Conservation (phyloP, 768 basidiomycete species). For the Agrocybe pediades region DNA sequence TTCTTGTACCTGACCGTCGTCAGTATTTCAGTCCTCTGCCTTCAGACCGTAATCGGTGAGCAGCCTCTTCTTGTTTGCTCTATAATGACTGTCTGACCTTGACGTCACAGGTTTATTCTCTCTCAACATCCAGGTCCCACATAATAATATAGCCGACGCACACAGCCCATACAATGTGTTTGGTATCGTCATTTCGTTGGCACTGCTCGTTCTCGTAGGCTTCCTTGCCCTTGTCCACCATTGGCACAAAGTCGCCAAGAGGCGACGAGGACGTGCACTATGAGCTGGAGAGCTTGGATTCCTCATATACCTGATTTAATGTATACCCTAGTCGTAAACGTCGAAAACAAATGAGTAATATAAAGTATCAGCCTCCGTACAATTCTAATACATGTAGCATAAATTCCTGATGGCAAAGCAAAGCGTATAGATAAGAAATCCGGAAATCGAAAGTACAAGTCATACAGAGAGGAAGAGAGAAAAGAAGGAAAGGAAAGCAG, state of each 20-base stretch:
- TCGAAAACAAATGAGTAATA: not conserved
- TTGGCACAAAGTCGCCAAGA: conserved; percentile 67
- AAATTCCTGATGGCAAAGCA: conserved; percentile 4
- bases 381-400: conserved; percentile 3
- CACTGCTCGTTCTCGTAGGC: conserved; percentile 42
- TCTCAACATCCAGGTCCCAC: conserved; percentile 65
- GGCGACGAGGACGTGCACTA: conserved; percentile 25
- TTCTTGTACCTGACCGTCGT: conserved; percentile 69
- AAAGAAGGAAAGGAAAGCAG: not conserved
- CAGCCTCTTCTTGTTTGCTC: not conserved
- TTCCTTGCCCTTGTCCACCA: conserved; percentile 52
- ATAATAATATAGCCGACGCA: conserved; percentile 44
- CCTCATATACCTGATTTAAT: not conserved
- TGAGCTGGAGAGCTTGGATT: conserved; percentile 7
- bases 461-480: conserved; percentile 1
- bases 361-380: not conserved
- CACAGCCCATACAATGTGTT: conserved; percentile 53
- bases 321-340: not conserved
- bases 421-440: conserved; percentile 6
- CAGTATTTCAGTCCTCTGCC: conserved; percentile 64
- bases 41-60: conserved; percentile 63
- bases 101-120: conserved; percentile 62
- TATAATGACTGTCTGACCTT: not conserved
- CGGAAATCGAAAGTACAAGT: conserved; percentile 8
- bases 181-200: conserved; percentile 49